These are phyloP conservation scores for Calocera cornea DNA, from an alignment of 768 basidiomycete genomes.

Conservation along the genomic window DNA sequence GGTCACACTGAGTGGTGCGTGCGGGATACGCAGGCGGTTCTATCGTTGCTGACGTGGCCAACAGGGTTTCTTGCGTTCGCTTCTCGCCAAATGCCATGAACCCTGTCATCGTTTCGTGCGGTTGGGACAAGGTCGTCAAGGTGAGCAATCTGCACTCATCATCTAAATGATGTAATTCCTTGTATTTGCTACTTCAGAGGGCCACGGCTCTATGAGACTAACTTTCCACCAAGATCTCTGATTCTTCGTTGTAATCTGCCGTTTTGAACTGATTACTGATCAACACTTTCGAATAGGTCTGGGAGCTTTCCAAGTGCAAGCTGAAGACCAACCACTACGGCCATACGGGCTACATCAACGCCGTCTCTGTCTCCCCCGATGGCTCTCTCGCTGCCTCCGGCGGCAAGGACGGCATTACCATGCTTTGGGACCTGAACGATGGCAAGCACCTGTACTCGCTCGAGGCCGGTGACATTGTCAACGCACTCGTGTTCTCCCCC, in stretches of 20 bases:
- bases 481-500: conserved; percentile 97
- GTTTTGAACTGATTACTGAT: conserved; percentile 10
- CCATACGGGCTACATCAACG: conserved; percentile 98
- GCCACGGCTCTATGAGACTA: conserved; percentile 55
- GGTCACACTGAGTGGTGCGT: conserved; percentile 86
- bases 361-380: conserved; percentile 95
- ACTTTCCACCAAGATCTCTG: conserved; percentile 75
- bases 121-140: conserved; percentile 99
- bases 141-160: conserved; percentile 35
- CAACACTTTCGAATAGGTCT: conserved; percentile 49
- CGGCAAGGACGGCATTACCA: conserved; percentile 98
- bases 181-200: conserved; percentile 91
- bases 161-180: conserved; percentile 33
- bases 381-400: conserved; percentile 98
- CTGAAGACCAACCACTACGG: conserved; percentile 99
- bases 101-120: conserved; percentile 96
- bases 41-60: not conserved
- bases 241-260: conserved; percentile 23
- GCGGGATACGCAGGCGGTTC: not conserved
- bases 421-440: conserved; percentile 99
- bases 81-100: conserved; percentile 97
- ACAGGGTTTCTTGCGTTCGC: conserved; percentile 95
- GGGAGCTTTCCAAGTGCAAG: conserved; percentile 99
- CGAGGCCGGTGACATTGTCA: conserved; percentile 96
- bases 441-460: conserved; percentile 99